Evolutionary conservation across 1,139 yeast genomes (phyloP).

Genomic region (Candida neerlandica): DNA sequence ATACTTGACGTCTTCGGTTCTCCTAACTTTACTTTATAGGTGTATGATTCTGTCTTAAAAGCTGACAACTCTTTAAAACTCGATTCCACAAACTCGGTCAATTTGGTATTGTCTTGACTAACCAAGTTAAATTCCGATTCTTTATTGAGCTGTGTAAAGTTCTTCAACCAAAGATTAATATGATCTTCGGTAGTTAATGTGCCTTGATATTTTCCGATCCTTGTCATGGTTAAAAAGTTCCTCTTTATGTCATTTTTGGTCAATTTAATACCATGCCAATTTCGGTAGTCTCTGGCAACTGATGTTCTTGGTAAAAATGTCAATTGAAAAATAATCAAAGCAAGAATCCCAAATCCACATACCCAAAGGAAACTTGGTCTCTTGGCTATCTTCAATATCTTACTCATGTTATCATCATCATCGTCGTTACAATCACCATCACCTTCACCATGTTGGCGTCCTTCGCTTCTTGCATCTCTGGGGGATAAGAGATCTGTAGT

Average conservation of each 20-base stretch:
- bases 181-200: conserved; percentile 31
- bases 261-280: conserved; percentile 66
- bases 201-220: conserved; percentile 28
- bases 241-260: conserved; percentile 69
- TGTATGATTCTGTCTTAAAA: conserved; percentile 24
- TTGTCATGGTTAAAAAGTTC: conserved; percentile 29
- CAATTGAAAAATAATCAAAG: conserved; percentile 59
- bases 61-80: conserved; percentile 31
- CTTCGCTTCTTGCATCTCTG: background rate
- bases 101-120: conserved; percentile 29
- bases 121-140: conserved; percentile 25
- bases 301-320: conserved; percentile 89
- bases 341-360: conserved; percentile 54
- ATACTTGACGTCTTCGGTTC: conserved; percentile 30
- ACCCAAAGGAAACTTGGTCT: conserved; percentile 52
- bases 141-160: conserved; percentile 23
- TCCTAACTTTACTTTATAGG: conserved; percentile 21
- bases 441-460: background rate
- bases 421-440: conserved; percentile 10
- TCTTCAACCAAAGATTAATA: conserved; percentile 29
- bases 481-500: conserved; percentile 1
- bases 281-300: conserved; percentile 75
- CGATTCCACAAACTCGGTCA: conserved; percentile 28
- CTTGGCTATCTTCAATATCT: conserved; percentile 26
- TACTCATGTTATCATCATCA: conserved; percentile 18